phyloP scores from a whole-genome alignment of 208 protist species.

The Acanthamoeba divionensis region DNA sequence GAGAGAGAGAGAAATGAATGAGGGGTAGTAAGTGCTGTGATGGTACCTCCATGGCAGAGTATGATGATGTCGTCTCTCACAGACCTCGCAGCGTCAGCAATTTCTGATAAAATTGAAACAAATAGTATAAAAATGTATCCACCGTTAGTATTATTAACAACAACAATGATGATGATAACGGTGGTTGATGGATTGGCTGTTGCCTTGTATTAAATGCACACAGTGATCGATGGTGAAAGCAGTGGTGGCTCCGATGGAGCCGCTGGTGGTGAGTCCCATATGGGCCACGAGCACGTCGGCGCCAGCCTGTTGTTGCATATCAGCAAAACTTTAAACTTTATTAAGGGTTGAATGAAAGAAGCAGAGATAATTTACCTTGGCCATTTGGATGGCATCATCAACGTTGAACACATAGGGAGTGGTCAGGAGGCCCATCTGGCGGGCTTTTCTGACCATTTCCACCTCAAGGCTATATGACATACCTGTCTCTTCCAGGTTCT shows the following conservation, averaged over 20 bases:
- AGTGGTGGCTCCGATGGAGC: conserved; percentile 22
- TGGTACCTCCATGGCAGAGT: conserved; percentile 37
- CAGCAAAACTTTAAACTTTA: too few relatives aligned
- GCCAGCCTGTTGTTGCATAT: not conserved
- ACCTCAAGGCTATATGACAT: conserved; percentile 30
- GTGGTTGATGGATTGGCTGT: not conserved
- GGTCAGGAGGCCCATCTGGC: conserved; percentile 37
- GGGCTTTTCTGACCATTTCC: conserved; percentile 44
- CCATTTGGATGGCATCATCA: conserved; percentile 17
- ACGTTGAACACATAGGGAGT: conserved; percentile 43
- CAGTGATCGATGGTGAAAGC: conserved; percentile 8
- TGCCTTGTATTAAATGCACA: conserved; percentile 30
- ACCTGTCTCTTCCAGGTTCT: conserved; percentile 45
- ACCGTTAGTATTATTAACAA: not conserved
- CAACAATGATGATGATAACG: not conserved
- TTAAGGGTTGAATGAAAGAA: too few relatives aligned
- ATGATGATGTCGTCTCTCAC: not conserved
- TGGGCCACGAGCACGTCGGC: conserved; percentile 39
- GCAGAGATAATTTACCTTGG: not conserved
- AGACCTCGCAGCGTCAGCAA: not conserved
- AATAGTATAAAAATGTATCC: not conserved
- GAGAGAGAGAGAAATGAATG: not conserved
- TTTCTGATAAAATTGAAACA: not conserved
- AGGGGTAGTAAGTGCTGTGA: not conserved
- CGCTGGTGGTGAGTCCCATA: conserved; percentile 29